Evolutionary conservation across 495 filamentous ascomycete genomes (phyloP), one percentile per base, ranked within the genome.

Genomic region (Podospora pseudopauciseta): DNA sequence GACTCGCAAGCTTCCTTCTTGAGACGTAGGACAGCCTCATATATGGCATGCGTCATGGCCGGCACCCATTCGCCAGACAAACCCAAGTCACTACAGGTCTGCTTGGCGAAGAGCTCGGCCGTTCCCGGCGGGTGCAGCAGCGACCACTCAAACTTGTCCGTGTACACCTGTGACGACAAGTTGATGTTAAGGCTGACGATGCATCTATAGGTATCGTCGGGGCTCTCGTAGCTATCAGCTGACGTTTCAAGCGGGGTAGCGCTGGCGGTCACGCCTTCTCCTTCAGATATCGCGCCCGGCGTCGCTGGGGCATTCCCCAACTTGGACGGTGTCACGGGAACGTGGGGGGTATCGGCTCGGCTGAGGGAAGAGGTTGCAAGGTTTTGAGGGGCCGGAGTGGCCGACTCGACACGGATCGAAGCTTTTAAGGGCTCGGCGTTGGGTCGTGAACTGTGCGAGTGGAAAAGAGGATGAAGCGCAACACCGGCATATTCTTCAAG

Each of bases 91-190:
- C 93, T 90, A 77, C 94, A 97, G 0, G 95, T 97, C 66, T 91
- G 84, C 72, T 91, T 91, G 59, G 95, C 96, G 78, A 98, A 98
- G 54, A 89, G 86, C 77, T 99, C 95, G 11, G 95, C 92, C 65
- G 95, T 90, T 16, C 96, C 93, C 0, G 91, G 89, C 4, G 93
- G 93, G 75, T 97, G 93, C 9, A 97, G 86, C 4, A 99, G 83
- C 19, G 95, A 97, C 95, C 95, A 99, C 76, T 99, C 95, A 71
- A 99, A 98, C 77, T 92, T 96, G 84, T 99, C 95, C 4, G 91
- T 94, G 78, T 97, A 98, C 19, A 98, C 88, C 66, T 91, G 89
- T 69, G 96, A 96, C 63, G 91, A 90, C 23, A 98, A 86, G 71
- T 97, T 97, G 73, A 99, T 93, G 77, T 91, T 96, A 26, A 99